A percentile compares a stretch with the other conserved stretches of the same genome.
Conservation (phyloP, 768 basidiomycete genomes). For the Coprinopsis sp. region DNA sequence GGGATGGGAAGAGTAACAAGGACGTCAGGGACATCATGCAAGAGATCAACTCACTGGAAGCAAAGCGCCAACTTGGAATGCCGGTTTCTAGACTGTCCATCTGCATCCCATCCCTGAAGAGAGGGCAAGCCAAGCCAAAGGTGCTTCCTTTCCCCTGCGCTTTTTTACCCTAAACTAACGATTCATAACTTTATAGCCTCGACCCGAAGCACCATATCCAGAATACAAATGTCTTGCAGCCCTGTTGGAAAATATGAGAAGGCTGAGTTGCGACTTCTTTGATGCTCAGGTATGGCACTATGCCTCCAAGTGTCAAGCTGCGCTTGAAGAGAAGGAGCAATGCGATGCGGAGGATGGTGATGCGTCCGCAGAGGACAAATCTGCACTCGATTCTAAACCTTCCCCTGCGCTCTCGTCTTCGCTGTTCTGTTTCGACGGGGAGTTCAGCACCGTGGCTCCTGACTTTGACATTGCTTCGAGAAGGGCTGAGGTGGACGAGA, state of each 20-base stretch:
- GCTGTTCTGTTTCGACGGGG: slow-evolving; percentile 45
- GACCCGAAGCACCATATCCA: slow-evolving; percentile 27
- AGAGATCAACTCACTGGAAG: slow-evolving; percentile 17
- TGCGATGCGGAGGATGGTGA: neutral
- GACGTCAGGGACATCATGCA: too few species aligned
- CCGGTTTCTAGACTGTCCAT: neutral
- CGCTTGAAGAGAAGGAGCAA: neutral
- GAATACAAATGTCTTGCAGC: slow-evolving; percentile 29
- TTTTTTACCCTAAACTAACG: neutral
- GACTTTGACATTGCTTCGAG: slow-evolving; percentile 35
- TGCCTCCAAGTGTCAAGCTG: slow-evolving; percentile 19
- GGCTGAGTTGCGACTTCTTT: slow-evolving; percentile 27
- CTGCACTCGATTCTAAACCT: neutral
- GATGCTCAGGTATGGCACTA: slow-evolving; percentile 32
- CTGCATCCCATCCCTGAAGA: neutral
- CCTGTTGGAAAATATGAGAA: slow-evolving; percentile 23
- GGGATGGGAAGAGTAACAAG: slow-evolving; percentile 12
- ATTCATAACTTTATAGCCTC: slow-evolving; percentile 12
- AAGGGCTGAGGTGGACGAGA: slow-evolving; percentile 22
- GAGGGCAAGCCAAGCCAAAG: neutral
- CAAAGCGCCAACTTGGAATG: slow-evolving; percentile 8
- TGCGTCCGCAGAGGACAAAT: slow-evolving; percentile 8
- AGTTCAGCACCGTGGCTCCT: slow-evolving; percentile 42
- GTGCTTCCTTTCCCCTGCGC: slow-evolving; percentile 1
- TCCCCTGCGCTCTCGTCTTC: slow-evolving; percentile 11